Evolutionary conservation across 2,329 filamentous ascomycete species (phyloP).

Genomic region (Fusarium continuum): DNA sequence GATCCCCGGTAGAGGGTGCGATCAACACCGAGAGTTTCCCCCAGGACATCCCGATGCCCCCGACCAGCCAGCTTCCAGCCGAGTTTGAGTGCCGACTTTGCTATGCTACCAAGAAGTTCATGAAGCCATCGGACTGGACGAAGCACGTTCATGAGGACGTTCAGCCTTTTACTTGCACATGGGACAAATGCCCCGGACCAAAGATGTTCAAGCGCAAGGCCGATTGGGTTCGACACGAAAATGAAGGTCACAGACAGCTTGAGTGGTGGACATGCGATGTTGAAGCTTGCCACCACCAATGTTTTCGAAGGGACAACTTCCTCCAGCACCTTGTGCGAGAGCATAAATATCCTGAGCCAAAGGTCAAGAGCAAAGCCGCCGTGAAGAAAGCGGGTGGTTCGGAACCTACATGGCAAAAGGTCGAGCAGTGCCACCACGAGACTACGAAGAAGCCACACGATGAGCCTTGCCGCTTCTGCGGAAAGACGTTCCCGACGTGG

Average conservation of each 20-base stretch:
- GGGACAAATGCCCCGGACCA: constrained; percentile 80
- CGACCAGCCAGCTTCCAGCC: constrained; percentile 78
- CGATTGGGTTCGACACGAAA: constrained; percentile 95
- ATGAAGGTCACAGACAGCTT: constrained; percentile 86
- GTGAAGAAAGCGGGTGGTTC: constrained; percentile 66
- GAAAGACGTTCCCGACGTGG: constrained; percentile 82
- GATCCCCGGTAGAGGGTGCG: constrained; percentile 73
- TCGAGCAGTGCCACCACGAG: constrained; percentile 79
- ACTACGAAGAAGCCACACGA: constrained; percentile 72
- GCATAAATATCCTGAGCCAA: constrained; percentile 86
- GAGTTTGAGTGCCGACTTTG: constrained; percentile 92
- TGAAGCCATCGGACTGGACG: constrained; percentile 95
- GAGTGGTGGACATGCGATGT: constrained; percentile 92
- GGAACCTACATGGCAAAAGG: constrained; percentile 78
- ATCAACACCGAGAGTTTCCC: constrained; percentile 81
- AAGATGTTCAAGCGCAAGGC: constrained; percentile 96
- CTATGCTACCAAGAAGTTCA: constrained; percentile 84
- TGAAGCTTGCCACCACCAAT: constrained; percentile 81
- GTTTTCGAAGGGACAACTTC: constrained; percentile 91
- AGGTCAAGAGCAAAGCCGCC: constrained; percentile 76
- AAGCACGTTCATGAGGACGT: constrained; percentile 96
- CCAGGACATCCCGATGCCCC: constrained; percentile 81
- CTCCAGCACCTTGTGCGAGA: constrained; percentile 91
- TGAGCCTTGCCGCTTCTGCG: constrained; percentile 89
- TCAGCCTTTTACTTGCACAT: constrained; percentile 92